Conservation (phyloP, 257 asterid species). For the Gentiana macrophylla region DNA sequence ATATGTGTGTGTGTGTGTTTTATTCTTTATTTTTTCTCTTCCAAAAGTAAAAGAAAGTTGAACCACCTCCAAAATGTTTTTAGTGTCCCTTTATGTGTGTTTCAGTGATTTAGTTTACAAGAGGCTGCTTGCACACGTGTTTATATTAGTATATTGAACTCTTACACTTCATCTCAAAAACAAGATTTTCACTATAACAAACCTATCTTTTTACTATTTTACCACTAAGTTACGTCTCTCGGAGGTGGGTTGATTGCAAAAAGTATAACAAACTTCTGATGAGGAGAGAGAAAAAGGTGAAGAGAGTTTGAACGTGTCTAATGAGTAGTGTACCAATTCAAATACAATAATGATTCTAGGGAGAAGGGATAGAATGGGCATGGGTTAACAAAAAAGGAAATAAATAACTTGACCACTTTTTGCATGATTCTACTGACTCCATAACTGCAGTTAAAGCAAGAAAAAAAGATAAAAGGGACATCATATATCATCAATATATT, state of each 20-base stretch:
- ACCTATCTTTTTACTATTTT: too few relatives aligned
- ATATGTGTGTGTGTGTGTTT: constrained; percentile 4
- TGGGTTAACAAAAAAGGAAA: constrained; percentile 70
- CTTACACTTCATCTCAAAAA: too few relatives aligned
- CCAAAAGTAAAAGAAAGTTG: too few relatives aligned
- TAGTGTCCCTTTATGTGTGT: constrained; percentile 1
- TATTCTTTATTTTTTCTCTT: background rate
- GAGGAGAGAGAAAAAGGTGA: constrained; percentile 2
- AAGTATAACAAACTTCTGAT: constrained; percentile 24
- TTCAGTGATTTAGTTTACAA: background rate
- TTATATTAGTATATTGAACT: too few relatives aligned
- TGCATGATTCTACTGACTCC: constrained; percentile 75
- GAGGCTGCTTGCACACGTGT: too few relatives aligned
- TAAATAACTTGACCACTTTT: constrained; percentile 26
- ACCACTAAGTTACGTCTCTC: too few relatives aligned
- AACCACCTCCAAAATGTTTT: too few relatives aligned
- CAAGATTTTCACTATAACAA: too few relatives aligned
- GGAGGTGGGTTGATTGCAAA: background rate
- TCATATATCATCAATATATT: background rate
- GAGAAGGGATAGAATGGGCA: constrained; percentile 47
- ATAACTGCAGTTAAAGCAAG: constrained; percentile 34
- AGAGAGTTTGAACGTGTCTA: constrained; percentile 33
- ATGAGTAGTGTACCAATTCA: constrained; percentile 37
- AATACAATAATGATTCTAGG: constrained; percentile 58
- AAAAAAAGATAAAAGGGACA: background rate